Base-by-base conservation (phyloP, 805 yeast genomes). In the Pichia membranifaciens region DNA sequence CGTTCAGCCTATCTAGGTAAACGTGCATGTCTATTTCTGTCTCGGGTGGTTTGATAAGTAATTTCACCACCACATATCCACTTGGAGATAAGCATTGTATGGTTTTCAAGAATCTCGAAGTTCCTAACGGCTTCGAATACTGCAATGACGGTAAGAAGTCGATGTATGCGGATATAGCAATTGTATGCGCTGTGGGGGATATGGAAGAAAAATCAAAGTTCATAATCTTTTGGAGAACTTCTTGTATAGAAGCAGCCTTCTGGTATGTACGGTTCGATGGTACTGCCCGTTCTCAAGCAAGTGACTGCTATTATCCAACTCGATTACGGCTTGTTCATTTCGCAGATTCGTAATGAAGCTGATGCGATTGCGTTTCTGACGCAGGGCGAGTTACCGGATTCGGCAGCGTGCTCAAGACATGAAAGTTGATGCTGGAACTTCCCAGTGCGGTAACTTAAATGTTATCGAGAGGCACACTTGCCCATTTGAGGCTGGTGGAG, bases 151-250 rank as follows among this genome's bases (percentile, higher is more conserved):
- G 81, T 10, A 91, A 71, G 38, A 86, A 87, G 58, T 89, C 89
- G 25, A 91, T 78, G 56, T 90, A 91, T 1, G 97, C 90, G 20
- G 91, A 88, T 2, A 89, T 74, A 6, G 95, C 96, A 57, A 91
- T 87, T 1, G 96, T 87, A 3, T 95, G 89, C 1, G 96, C 88
- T 3, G 95, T 81, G 12, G 96, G 96, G 9, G 96, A 87, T 61
- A 88, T 68, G 31, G 87, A 71, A 1, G 97, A 90, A 51, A 91
- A 69, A 60, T 85, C 86, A 13, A 87, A 87, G 15, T 96, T 97
- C 47, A 43, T 43, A 7, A 3, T 36, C 22, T 9, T 7, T 2
- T 6, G 8, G 6, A 36, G 23, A 5, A 29, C 3, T 17, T 5
- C 8, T 4, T 16, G 25, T 7, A 21, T n/a, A n/a, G n/a, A n/a